These are phyloP conservation scores for Euphorbia corollata DNA, from an alignment of 441 rosid genomes.

Conservation along the genomic window DNA sequence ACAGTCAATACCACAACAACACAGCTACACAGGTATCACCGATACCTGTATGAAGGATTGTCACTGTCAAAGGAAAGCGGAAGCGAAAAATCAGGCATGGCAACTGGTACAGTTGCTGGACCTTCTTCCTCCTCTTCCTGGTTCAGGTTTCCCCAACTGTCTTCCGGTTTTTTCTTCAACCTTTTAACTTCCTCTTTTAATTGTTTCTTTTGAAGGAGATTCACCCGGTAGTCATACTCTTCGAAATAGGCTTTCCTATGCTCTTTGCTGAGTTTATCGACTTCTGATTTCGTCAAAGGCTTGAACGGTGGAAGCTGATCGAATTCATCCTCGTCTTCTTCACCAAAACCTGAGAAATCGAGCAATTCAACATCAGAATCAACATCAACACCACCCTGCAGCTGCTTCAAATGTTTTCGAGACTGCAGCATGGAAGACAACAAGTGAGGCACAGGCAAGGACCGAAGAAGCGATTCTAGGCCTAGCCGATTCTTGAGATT, in stretches of 20 bases:
- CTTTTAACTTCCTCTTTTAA: conserved; percentile 48
- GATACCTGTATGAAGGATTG: conserved; percentile 41
- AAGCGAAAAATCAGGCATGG: conserved; percentile 43
- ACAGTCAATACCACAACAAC: too few species aligned
- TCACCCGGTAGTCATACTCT: conserved; percentile 61
- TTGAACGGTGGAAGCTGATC: conserved; percentile 93
- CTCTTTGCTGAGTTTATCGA: conserved; percentile 50
- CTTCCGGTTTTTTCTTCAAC: conserved; percentile 41
- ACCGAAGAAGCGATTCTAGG: too few species aligned
- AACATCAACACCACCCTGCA: conserved; percentile 34
- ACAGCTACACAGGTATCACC: too few species aligned
- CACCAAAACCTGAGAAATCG: conserved; percentile 27
- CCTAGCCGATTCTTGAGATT: conserved; percentile 30
- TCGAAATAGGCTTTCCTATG: conserved; percentile 53
- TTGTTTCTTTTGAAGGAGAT: conserved; percentile 62
- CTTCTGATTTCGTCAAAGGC: conserved; percentile 55
- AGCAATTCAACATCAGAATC: conserved; percentile 41
- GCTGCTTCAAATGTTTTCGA: conserved; percentile 40
- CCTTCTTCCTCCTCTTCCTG: conserved; percentile 26
- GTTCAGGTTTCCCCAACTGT: conserved; percentile 24
- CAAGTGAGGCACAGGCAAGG: conserved; percentile 47
- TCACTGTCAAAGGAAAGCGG: conserved; percentile 56
- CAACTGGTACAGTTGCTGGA: conserved; percentile 39
- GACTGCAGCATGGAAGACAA: conserved; percentile 55
- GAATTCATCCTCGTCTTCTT: conserved; percentile 76